Base-by-base conservation (phyloP, 352 stramenopile species). In the Pythium insidiosum region DNA sequence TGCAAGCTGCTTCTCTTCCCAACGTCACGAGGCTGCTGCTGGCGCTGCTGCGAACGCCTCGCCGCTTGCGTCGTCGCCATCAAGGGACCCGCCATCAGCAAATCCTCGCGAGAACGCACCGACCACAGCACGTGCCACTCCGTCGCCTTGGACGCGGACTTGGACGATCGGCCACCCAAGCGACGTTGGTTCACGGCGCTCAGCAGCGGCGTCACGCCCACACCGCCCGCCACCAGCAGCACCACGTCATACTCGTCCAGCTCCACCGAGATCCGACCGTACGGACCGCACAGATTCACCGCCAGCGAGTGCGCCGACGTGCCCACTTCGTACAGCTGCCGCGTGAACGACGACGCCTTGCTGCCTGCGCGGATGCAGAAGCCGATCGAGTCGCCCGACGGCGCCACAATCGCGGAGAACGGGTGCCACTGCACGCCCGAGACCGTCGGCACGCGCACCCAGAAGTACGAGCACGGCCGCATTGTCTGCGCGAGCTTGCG, bases 121-220 rank as follows among this genome's bases (percentile, higher is more conserved):
- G 73, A 75, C 78, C 77, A 92, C 29, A 84, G 4, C 5, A 80
- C 60, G 38, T 73, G 68, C 73, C 68, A 84, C 35, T 80, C 57
- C 20, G 45, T 49, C 2, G 56, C 30, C 46, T 76, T 73, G 23
- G 50, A 29, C 15, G 36, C 58, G 23, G 64, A 63, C 44, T 46
- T 47, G 22, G 15, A 33, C 28, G 50, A n/a, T 30, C 16, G 39
- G 25, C 43, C 38, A 37, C 53, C 53, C 18, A 60, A 33, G 28
- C 47, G 53, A 31, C 45, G 43, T 56, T 92, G 74, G 62, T 92
- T 89, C 43, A 89, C 56, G 5, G 86, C 30, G 33, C 63, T 88
- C 39, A 89, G 63, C 48, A 92, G 69, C 5, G 79, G 79, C 5
- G 76, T 92, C 40, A 92, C 78, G 39, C 79, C 79, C 12, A 92